These are phyloP conservation scores for Penicillium verrucosum DNA, from an alignment of 2,329 filamentous ascomycete species.

Conservation along the genomic window DNA sequence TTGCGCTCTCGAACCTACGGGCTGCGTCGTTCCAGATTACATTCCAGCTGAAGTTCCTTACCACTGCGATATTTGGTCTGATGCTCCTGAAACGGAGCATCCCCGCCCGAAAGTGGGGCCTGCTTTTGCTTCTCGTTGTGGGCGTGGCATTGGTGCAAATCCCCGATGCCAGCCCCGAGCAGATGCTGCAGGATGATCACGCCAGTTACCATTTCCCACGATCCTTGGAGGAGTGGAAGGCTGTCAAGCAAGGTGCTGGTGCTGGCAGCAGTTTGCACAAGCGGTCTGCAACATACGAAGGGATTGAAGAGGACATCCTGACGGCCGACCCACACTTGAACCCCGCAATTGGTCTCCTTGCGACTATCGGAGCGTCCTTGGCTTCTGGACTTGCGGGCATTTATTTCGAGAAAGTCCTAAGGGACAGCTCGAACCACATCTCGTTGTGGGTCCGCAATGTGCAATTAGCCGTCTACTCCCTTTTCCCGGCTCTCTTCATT, in stretches of 20 bases:
- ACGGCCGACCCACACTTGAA: constrained; percentile 63
- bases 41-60: constrained; percentile 92
- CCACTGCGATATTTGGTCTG: constrained; percentile 83
- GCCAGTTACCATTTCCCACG: constrained; percentile 68
- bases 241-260: constrained; percentile 49
- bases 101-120: constrained; percentile 71
- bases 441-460: constrained; percentile 94
- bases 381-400: constrained; percentile 80
- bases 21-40: constrained; percentile 91
- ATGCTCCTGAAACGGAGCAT: constrained; percentile 69
- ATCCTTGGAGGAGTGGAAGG: constrained; percentile 70
- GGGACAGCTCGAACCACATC: constrained; percentile 70
- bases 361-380: constrained; percentile 73
- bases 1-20: constrained; percentile 85
- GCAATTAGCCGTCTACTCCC: constrained; percentile 88
- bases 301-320: constrained; percentile 65
- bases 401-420: constrained; percentile 73
- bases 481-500: constrained; percentile 82
- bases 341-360: constrained; percentile 71
- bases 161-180: constrained; percentile 58
- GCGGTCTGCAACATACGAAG: constrained; percentile 85
- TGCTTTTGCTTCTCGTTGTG: constrained; percentile 72
- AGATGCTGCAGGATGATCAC: constrained; percentile 58
- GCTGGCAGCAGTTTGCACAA: constrained; percentile 50
- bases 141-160: constrained; percentile 85